A percentile compares a stretch with the other conserved stretches of the same genome.
Conservation (phyloP, 352 stramenopile genomes). For the Phytophthora pistaciae region DNA sequence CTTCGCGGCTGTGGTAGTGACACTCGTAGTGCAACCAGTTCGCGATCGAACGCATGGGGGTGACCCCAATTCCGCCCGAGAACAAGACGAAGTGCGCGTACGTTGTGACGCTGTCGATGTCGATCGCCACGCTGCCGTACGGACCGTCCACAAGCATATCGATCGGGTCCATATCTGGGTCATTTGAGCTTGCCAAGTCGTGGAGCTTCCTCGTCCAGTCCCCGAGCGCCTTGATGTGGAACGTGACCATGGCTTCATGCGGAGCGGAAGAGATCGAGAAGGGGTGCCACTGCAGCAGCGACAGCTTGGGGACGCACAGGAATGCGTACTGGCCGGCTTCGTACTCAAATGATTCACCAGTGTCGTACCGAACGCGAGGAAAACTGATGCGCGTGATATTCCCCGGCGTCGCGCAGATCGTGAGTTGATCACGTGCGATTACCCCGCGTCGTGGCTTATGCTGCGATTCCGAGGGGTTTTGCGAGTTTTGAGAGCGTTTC, state of each 20-base stretch:
- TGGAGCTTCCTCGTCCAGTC: conserved; percentile 63
- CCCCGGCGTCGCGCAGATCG: conserved; percentile 5
- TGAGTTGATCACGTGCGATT: conserved; percentile 17
- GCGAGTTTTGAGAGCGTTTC: not conserved
- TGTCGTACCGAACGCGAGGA: conserved; percentile 33
- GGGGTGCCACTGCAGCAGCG: conserved; percentile 77
- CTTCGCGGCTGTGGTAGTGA: conserved; percentile 12
- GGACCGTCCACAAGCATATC: conserved; percentile 47
- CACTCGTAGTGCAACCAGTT: conserved; percentile 40
- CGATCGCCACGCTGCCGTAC: conserved; percentile 45
- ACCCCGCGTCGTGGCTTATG: conserved; percentile 17
- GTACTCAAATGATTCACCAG: conserved; percentile 32
- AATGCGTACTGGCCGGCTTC: conserved; percentile 69
- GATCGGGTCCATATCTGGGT: conserved; percentile 5
- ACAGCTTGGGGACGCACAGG: conserved; percentile 71
- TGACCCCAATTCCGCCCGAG: conserved; percentile 47
- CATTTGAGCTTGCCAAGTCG: conserved; percentile 8
- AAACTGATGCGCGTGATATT: conserved; percentile 43
- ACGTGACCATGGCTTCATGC: conserved; percentile 52
- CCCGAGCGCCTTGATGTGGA: conserved; percentile 59
- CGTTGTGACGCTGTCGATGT: conserved; percentile 38
- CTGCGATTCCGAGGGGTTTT: not conserved
- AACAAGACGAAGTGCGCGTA: conserved; percentile 56
- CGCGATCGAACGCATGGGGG: conserved; percentile 41
- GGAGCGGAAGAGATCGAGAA: conserved; percentile 80